Conservation (phyloP, 2,329 filamentous ascomycete genomes). For the Xylariaceae sp. region DNA sequence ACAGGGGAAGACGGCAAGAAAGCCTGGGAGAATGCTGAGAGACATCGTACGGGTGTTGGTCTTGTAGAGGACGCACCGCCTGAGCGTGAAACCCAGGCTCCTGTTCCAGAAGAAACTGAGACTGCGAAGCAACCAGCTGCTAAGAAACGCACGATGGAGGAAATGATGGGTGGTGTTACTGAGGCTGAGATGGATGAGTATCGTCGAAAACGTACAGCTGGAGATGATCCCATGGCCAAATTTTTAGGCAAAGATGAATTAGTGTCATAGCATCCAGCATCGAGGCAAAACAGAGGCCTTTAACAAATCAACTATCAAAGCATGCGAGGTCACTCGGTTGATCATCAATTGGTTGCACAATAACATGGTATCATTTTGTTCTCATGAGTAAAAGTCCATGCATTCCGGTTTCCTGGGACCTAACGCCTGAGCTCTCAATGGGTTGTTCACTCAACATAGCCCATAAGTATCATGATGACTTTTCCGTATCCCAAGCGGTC, state of each 20-base stretch:
- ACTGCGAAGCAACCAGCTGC: constrained; percentile 24
- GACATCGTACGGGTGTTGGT: constrained; percentile 46
- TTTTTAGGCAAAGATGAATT: constrained; percentile 71
- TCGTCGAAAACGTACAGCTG: constrained; percentile 66
- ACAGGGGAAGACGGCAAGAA: constrained; percentile 83
- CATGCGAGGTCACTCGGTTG: constrained; percentile 12
- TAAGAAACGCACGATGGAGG: constrained; percentile 72
- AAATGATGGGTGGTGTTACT: constrained; percentile 72
- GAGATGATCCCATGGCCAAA: constrained; percentile 83
- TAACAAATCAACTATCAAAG: constrained; percentile 4
- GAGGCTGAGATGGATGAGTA: constrained; percentile 87
- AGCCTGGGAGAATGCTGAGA: constrained; percentile 74
- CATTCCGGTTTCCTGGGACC: constrained; percentile 40
- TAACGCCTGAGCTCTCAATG: constrained; percentile 51
- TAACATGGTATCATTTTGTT: constrained; percentile 21
- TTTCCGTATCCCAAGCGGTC: constrained; percentile 30
- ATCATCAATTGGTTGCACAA: constrained; percentile 19
- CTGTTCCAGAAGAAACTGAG: constrained; percentile 22
- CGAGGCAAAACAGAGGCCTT: not conserved
- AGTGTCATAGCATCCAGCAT: constrained; percentile 37
- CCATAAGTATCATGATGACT: no score
- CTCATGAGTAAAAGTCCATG: constrained; percentile 27
- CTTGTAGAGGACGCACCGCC: constrained; percentile 32
- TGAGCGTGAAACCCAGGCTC: constrained; percentile 19
- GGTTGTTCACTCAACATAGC: constrained; percentile 34